phyloP scores from a whole-genome alignment of 805 yeast genomes.

The Hanseniaspora vineae region DNA sequence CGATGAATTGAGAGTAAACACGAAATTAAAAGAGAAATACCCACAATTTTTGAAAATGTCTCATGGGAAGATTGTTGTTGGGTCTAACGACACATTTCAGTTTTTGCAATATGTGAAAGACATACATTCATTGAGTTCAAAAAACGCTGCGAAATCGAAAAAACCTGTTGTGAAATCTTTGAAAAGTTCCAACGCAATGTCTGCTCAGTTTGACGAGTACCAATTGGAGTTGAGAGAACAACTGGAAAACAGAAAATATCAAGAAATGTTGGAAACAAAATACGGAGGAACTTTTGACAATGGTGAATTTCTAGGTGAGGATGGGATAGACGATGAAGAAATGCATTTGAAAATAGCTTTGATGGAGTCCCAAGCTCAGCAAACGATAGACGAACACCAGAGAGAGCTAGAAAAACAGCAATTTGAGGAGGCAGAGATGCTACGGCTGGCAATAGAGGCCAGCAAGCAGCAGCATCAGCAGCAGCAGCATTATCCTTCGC shows the following conservation, averaged over 20 bases:
- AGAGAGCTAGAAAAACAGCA: conserved; percentile 9
- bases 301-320: not conserved
- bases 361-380: conserved; percentile 18
- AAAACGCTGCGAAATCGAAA: conserved; percentile 2
- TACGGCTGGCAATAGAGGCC: conserved; percentile 1
- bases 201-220: conserved; percentile 16
- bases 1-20: conserved; percentile 14
- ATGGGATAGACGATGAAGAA: conserved; percentile 18
- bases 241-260: conserved; percentile 8
- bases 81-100: conserved; percentile 19
- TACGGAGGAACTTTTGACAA: conserved; percentile 18
- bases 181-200: conserved; percentile 20
- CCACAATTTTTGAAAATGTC: conserved; percentile 21
- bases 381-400: not conserved
- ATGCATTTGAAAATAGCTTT: conserved; percentile 21
- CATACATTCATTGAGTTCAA: conserved; percentile 1
- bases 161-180: conserved; percentile 10
- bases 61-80: conserved; percentile 20
- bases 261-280: conserved; percentile 10
- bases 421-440: conserved; percentile 13
- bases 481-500: not conserved
- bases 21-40: conserved; percentile 6
- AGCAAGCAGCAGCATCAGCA: not conserved
- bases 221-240: conserved; percentile 15
- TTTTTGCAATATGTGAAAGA: conserved; percentile 16